These are phyloP conservation scores for Cryptococcus jaspeensis DNA, from an alignment of 1,284 basidiomycete genomes.

Conservation along the genomic window DNA sequence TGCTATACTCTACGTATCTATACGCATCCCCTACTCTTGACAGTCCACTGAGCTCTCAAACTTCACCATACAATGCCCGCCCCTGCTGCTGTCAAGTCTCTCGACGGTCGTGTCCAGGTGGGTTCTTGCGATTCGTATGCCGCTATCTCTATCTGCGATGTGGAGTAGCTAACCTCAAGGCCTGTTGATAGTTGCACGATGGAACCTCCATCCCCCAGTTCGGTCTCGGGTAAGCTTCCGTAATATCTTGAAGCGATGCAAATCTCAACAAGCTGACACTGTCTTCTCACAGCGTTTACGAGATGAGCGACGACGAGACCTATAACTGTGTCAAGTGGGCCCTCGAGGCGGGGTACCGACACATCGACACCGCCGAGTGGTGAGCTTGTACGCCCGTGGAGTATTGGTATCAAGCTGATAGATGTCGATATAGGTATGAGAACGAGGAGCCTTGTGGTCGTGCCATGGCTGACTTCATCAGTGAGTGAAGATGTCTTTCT, in stretches of 20 bases:
- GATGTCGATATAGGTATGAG: slow-evolving; percentile 60
- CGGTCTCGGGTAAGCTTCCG: slow-evolving; percentile 58
- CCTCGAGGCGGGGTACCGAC: slow-evolving; percentile 66
- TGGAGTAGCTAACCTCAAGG: not conserved
- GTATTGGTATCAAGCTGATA: not conserved
- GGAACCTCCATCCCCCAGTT: slow-evolving; percentile 64
- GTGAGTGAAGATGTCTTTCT: slow-evolving; percentile 21
- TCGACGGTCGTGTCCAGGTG: slow-evolving; percentile 28
- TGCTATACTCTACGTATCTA: too few species aligned
- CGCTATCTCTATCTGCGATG: not conserved
- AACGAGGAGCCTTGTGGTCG: slow-evolving; percentile 65
- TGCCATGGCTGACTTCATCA: slow-evolving; percentile 62
- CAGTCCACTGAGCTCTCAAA: too few species aligned
- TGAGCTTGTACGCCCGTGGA: slow-evolving; percentile 10
- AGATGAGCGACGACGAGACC: slow-evolving; percentile 61
- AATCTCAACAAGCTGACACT: not conserved
- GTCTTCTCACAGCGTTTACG: slow-evolving; percentile 54
- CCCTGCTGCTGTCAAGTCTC: slow-evolving; percentile 19
- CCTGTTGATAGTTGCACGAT: slow-evolving; percentile 57
- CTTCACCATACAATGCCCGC: slow-evolving; percentile 15
- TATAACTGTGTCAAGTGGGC: slow-evolving; percentile 63
- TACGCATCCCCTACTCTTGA: too few species aligned
- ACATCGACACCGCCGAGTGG: slow-evolving; percentile 59
- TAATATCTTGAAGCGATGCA: not conserved
- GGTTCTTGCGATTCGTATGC: slow-evolving; percentile 5